Conservation (phyloP, 2,329 filamentous ascomycete genomes). For the Tolypocladium ophioglossoides region DNA sequence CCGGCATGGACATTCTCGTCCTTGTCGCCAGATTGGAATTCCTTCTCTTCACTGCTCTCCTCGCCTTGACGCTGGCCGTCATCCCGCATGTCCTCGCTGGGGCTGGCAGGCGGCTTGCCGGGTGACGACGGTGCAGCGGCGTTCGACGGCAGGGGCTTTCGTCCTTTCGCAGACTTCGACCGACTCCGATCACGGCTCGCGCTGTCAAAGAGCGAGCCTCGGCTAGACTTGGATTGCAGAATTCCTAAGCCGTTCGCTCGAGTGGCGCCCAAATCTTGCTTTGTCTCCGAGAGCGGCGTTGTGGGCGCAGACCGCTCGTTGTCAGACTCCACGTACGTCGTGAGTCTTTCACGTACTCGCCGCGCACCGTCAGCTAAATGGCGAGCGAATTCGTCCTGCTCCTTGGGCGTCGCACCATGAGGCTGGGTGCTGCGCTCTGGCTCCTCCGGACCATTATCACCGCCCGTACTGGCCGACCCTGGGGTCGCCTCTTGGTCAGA, state of each 20-base stretch:
- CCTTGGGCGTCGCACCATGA: constrained; percentile 16
- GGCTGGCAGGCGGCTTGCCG: constrained; percentile 18
- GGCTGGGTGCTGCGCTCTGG: neutral
- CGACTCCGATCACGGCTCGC: constrained; percentile 27
- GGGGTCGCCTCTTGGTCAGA: constrained; percentile 21
- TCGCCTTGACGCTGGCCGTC: neutral
- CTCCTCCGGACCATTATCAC: neutral
- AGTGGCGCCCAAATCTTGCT: constrained; percentile 19
- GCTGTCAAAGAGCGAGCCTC: constrained; percentile 49
- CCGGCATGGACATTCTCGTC: constrained; percentile 37
- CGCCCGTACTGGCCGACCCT: neutral
- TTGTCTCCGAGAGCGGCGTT: constrained; percentile 23
- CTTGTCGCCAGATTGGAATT: constrained; percentile 14
- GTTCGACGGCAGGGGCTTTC: constrained; percentile 40
- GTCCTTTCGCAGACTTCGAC: constrained; percentile 50
- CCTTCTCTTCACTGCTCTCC: neutral
- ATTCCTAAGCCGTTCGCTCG: constrained; percentile 51
- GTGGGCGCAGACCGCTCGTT: constrained; percentile 22
- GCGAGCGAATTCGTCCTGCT: constrained; percentile 60
- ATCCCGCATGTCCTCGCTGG: neutral
- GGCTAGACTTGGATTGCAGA: constrained; percentile 56
- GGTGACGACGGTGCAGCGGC: constrained; percentile 30
- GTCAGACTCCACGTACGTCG: constrained; percentile 56
- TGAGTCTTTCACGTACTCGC: constrained; percentile 63
- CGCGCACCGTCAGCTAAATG: constrained; percentile 62